Conservation (phyloP, 1,284 basidiomycete genomes). For the Fomitopsis palustris region DNA sequence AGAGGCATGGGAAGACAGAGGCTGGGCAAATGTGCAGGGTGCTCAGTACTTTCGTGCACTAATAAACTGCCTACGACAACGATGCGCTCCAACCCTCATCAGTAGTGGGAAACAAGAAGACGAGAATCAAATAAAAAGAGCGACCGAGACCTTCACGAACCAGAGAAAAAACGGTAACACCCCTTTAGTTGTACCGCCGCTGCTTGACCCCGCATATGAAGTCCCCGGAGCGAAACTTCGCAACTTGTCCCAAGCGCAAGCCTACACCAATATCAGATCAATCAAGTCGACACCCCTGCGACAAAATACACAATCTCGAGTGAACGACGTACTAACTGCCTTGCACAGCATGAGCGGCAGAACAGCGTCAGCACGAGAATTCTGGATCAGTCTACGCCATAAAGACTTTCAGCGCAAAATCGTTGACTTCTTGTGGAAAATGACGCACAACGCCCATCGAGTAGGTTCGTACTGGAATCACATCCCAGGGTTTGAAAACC, state of each 20-base stretch:
- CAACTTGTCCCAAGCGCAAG: conserved; percentile 22
- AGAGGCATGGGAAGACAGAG: conserved; percentile 5
- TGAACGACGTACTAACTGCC: neutral
- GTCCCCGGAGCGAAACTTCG: conserved; percentile 22
- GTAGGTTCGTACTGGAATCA: conserved; percentile 29
- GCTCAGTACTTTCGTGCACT: neutral
- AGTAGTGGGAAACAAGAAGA: conserved; percentile 29
- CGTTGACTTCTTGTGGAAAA: conserved; percentile 30
- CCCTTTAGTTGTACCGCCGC: neutral
- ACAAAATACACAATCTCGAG: neutral
- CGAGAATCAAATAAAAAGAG: conserved; percentile 18
- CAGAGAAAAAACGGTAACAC: conserved; percentile 16
- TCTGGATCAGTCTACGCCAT: conserved; percentile 14
- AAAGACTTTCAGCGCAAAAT: conserved; percentile 22
- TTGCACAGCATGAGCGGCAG: no score
- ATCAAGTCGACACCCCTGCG: neutral
- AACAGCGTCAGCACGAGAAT: neutral
- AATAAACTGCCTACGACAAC: conserved; percentile 4
- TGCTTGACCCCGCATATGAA: neutral
- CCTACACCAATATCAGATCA: conserved; percentile 23
- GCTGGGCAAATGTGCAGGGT: conserved; percentile 1
- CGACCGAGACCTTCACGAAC: no score
- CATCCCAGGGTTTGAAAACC: conserved; percentile 17
- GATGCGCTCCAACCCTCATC: conserved; percentile 18
- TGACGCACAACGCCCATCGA: conserved; percentile 28